These are phyloP conservation scores for Heterococcus sp. DNA, from an alignment of 108 stramenopile species.

Conservation along the genomic window DNA sequence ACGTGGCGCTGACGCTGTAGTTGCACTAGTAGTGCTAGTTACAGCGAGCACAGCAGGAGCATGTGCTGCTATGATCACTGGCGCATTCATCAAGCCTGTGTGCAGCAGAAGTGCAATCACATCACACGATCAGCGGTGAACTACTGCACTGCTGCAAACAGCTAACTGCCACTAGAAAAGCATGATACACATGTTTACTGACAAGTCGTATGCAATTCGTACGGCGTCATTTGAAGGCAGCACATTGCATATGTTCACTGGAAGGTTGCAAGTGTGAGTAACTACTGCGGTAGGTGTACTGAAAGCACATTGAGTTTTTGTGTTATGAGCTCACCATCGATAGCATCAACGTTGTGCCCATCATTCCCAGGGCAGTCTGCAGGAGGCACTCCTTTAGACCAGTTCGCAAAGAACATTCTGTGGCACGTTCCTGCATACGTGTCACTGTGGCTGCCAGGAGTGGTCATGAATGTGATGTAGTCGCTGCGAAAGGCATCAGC, in stretches of 20 bases:
- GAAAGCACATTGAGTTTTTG: too few species aligned
- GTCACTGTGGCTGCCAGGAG: conserved; percentile 75
- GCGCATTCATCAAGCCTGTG: conserved; percentile 6
- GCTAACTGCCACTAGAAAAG: too few species aligned
- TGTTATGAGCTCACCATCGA: conserved; percentile 75
- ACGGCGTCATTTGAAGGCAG: too few species aligned
- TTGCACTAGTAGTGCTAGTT: not conserved
- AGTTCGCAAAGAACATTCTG: conserved; percentile 86
- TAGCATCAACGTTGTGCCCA: conserved; percentile 80
- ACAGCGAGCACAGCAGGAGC: conserved; percentile 51
- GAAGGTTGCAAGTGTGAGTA: too few species aligned
- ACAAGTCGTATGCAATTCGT: too few species aligned
- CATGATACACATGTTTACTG: too few species aligned
- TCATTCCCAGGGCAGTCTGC: conserved; percentile 83
- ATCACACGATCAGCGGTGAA: too few species aligned
- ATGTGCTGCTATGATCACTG: conserved; percentile 45
- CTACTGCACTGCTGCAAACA: too few species aligned
- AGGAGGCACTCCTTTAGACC: conserved; percentile 57
- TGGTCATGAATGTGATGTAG: conserved; percentile 79
- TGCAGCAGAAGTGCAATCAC: too few species aligned
- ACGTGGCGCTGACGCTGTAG: not conserved
- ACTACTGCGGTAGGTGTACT: too few species aligned
- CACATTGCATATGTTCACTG: too few species aligned
- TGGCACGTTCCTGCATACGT: conserved; percentile 82
- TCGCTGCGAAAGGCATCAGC: conserved; percentile 68